Evolutionary conservation across 306 rosid species (phyloP).

Genomic region (barrel medic (Medicago truncatula)): MtrunA17r5.0-ANR NC_053044.1:52578501-52579000

Average conservation of each 20-base stretch:
- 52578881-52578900: too few species aligned
- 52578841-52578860: too few species aligned
- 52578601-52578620: not conserved
- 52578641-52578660: not conserved
- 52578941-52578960: too few species aligned
- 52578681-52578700: not conserved
- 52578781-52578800: not conserved
- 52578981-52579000: too few species aligned
- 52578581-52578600: not conserved
- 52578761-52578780: not conserved
- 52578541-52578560: conserved; percentile 45
- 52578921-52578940: too few species aligned
- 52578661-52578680: not conserved
- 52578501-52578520: conserved; percentile 16
- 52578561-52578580: not conserved
- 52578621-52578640: conserved; percentile 11
- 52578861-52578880: too few species aligned
- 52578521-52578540: conserved; percentile 40
- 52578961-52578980: too few species aligned
- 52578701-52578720: not conserved
- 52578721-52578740: not conserved
- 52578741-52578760: not conserved
- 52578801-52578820: not conserved
- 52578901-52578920: too few species aligned
- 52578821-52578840: not conserved